Evolutionary conservation across 768 basidiomycete genomes (phyloP), one percentile per base, ranked within the genome.

Genomic region (Hemileccinum impolitum): DNA sequence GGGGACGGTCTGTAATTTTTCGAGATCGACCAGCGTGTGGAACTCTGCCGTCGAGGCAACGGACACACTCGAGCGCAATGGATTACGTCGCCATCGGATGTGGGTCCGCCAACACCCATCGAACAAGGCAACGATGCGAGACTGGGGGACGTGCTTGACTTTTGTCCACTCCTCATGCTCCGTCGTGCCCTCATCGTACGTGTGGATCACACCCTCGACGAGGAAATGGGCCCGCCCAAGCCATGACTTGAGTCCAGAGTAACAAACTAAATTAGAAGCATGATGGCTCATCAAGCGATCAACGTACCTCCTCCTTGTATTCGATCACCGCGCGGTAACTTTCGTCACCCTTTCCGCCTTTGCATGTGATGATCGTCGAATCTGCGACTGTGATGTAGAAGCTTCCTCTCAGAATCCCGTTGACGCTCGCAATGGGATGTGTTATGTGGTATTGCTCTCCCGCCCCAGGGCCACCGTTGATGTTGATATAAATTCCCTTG

Each of bases 261-360:
- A 10, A 36, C 31, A 2, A 35, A 21, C 19, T 5, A 39, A 13
- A 30, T 54, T 41, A 51, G 50, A 32, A 45, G 26, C 1, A 11
- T 21, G 17, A 15, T 17, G 5, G 35, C 9, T 9, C n/a, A 46
- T 48, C n/a, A 43, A 14, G 47, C 37, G 3, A 54, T 42, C 36
- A 30, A 62, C 83, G 38, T 51, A 90, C 90, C 82, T 99, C 94
- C 64, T 99, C 96, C 70, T 93, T 94, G 72, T 95, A 98, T 60
- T 94, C 91, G 49, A 96, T 81, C 56, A 98, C 77, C 4, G 92
- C 77, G 51, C 94, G 77, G 58, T 89, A 82, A 61, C 78, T 80
- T 53, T 77, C 71, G 31, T 75, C 78, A 13, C 75, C 74, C 50
- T 77, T 79, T 2, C 83, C 83, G 6, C 89, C 87, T 17, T 75